Percentiles rank a stretch among this genome's conserved stretches.
Conservation (phyloP, 441 rosid genomes). For the Croton laevigatus region DNA sequence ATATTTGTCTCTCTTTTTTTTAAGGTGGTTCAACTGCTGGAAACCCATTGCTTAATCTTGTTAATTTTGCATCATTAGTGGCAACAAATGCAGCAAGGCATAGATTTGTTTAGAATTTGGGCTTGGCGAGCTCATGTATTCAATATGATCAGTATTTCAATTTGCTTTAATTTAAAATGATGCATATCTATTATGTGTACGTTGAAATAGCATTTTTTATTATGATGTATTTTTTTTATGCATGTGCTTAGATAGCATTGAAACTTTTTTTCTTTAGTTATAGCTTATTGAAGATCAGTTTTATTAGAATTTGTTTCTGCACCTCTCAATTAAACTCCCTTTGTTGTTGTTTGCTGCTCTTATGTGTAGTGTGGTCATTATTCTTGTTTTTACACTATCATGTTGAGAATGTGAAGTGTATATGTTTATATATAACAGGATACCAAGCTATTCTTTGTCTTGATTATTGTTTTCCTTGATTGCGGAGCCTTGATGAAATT, state of each 20-base stretch:
- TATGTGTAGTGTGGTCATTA: neutral
- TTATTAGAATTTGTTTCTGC: neutral
- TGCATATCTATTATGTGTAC: no score
- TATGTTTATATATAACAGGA: neutral
- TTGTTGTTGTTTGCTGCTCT: conserved; percentile 1
- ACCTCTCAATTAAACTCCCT: neutral
- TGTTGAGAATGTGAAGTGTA: neutral
- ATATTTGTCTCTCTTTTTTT: conserved; percentile 20
- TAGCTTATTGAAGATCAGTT: neutral
- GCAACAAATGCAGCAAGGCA: conserved; percentile 92
- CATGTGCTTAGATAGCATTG: neutral
- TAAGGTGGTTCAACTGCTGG: conserved; percentile 87
- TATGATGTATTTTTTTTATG: neutral
- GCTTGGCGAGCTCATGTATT: conserved; percentile 93
- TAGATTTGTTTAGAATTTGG: conserved; percentile 92
- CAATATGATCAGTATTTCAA: neutral
- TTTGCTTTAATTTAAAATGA: no score
- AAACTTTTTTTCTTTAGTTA: neutral
- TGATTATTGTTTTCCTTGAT: conserved; percentile 16
- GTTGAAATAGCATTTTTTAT: no score
- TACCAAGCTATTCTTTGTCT: conserved; percentile 6
- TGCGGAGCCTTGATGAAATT: conserved; percentile 83
- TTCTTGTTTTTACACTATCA: neutral
- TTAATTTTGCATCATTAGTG: conserved; percentile 88
- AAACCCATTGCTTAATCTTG: conserved; percentile 80